Evolutionary conservation across 371 early-diverging fungal species (phyloP), one percentile per base, ranked within the genome.

Genomic region (Mucor racemosus): DNA sequence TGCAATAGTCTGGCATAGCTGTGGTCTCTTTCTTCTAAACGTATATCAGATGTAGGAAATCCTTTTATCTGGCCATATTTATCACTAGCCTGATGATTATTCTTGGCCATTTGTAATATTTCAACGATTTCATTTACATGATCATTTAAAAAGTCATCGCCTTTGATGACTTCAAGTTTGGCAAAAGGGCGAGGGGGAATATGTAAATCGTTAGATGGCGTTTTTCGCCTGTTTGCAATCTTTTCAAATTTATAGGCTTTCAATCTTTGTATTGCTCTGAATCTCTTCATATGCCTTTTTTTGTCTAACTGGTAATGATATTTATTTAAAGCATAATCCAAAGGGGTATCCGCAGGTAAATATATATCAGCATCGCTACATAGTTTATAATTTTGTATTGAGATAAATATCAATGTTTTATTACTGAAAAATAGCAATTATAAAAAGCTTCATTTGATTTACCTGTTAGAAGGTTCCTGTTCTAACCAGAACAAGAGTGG

Each of bases 341-440:
- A 40, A 3, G 72, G 72, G 48, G 72, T 71, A n/a, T 71, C 72
- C 15, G 64, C 39, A 19, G 72, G 72, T 48, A 71, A 31, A 48
- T 55, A 71, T 0, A 64, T 17, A 4, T 34, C 53, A 10, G 7
- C 50, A 46, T 17, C 42, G n/a, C 48, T 59, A 54, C 11, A 56
- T 7, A 36, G 7, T 9, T 8, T 15, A 26, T 26, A 36, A 7
- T 11, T 56, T 36, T 35, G 7, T n/a, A 14, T 17, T 36, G 14
- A 26, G 7, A 14, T 15, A 41, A 17, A 50, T 5, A 5, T 60
- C 31, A 15, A 19, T 15, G 10, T 19, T 5, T 10, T n/a, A 26
- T 44, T 66, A 26, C 3, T 26, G 26, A 26, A 26, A 26, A 26
- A 26, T 1, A 26, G 26, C 26, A 26, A 26, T 26, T 26, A 26